Evolutionary conservation across 2,329 filamentous ascomycete genomes (phyloP).

Genomic region (Ophiostoma perfectum): DNA sequence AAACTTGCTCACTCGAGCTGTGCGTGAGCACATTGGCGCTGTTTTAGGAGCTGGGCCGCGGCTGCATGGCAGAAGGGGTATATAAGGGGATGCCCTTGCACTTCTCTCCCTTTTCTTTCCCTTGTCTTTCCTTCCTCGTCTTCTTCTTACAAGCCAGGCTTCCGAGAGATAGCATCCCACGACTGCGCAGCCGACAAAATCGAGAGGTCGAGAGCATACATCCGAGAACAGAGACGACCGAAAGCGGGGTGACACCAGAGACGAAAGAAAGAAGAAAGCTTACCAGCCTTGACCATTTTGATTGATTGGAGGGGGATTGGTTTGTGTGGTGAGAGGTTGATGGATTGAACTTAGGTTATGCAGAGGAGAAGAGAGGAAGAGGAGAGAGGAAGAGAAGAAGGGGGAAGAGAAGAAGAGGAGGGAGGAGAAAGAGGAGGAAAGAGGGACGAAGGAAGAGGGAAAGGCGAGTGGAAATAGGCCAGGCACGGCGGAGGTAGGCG

Average conservation of each 20-base stretch:
- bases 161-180: neutral
- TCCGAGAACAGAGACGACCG: neutral
- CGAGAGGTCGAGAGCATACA: neutral
- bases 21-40: constrained; percentile 13
- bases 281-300: constrained; percentile 99
- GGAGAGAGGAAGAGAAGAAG: neutral
- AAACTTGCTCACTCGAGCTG: constrained; percentile 24
- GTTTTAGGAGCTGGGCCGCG: neutral
- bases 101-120: neutral
- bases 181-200: too few species aligned
- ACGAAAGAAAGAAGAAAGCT: constrained; percentile 33
- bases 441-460: constrained; percentile 9
- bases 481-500: constrained; percentile 20
- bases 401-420: constrained; percentile 4
- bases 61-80: constrained; percentile 5
- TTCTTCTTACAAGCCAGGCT: neutral
- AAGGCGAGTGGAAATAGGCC: constrained; percentile 13
- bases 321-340: constrained; percentile 12
- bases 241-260: neutral
- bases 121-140: neutral
- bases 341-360: constrained; percentile 1
- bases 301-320: constrained; percentile 37
- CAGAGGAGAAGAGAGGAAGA: neutral
- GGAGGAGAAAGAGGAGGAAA: constrained; percentile 9
- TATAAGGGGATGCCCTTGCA: constrained; percentile 1